Evolutionary conservation across 192 early-diverging fungal species (phyloP).

Genomic region (Hyaloraphidium curvatum): DNA sequence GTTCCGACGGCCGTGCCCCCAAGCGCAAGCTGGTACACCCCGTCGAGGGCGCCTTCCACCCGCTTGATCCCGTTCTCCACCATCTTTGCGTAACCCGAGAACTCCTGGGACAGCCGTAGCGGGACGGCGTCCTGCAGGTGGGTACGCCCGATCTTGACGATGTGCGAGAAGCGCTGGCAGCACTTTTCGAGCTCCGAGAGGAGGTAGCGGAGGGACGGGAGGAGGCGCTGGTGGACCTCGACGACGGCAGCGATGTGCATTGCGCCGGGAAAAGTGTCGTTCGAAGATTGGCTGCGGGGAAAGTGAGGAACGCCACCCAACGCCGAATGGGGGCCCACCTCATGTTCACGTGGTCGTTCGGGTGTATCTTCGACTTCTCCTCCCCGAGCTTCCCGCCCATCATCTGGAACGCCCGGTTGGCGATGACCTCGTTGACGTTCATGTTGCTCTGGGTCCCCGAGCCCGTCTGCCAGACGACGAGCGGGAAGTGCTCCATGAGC

Average conservation of each 20-base stretch:
- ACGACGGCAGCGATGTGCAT: conserved; percentile 96
- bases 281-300: too few species aligned
- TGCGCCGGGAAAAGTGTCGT: conserved; percentile 93
- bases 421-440: conserved; percentile 92
- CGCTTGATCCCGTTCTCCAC: conserved; percentile 53
- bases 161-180: conserved; percentile 63
- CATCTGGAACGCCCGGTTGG: conserved; percentile 95
- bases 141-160: conserved; percentile 98
- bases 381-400: conserved; percentile 61
- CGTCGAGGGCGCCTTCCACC: conserved; percentile 59
- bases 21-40: conserved; percentile 83
- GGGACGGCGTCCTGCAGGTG: conserved; percentile 98
- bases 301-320: too few species aligned
- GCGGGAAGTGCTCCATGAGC: conserved; percentile 88
- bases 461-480: conserved; percentile 97
- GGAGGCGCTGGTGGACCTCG: conserved; percentile 60
- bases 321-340: conserved; percentile 92
- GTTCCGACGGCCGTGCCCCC: background rate
- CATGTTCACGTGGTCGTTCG: conserved; percentile 99
- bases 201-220: conserved; percentile 68
- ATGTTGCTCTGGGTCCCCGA: conserved; percentile 98
- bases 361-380: conserved; percentile 87
- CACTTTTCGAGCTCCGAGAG: conserved; percentile 60
- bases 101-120: conserved; percentile 93
- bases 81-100: conserved; percentile 70